Base-by-base conservation (phyloP, 164 flowering plant species). In the Vitis cinerea region DNA sequence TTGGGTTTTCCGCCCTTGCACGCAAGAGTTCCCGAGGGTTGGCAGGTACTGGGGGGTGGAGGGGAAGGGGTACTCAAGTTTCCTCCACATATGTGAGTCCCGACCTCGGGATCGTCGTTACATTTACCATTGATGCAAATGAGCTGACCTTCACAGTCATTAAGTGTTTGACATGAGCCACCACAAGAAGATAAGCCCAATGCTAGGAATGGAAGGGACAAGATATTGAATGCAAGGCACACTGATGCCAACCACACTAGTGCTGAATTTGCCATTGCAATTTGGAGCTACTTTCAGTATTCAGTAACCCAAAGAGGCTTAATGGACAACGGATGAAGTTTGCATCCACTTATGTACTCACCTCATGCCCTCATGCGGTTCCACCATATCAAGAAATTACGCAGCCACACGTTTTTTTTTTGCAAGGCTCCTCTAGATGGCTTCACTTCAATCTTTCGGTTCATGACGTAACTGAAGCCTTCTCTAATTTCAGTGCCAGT, bases 121-220 rank as follows among this genome's bases (percentile, higher is more conserved):
- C 85, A 82, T 51, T 72, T 71, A n/a, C 79, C 71, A 13, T 67
- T 67, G 66, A 75, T 74, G 78, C 79, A 82, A n/a, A 79, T 79
- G 59, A 82, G 78, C 23, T 73, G 75, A 30, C 82, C 82, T 14
- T 3, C 8, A 63, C 85, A 82, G 50, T 81, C 82, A 50, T 79
- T 30, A 8, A 55, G 65, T 14, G 74, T 69, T 51, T 14, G 37
- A 54, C 84, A 81, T 13, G 80, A 75, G 27, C 82, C 82, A 14
- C 58, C 48, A 71, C 84, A 82, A 14, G 69, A 19, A 10, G 84
- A 78, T 52, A 73, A 16, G 51, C 77, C 79, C 8, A 2, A 19
- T 53, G 69, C 29, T 1, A 11, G 58, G 4, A 6, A 62, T 9
- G 64, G 64, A 44, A 64, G 55, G 51, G 14, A 15, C 16, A 69